phyloP scores from a whole-genome alignment of 257 asterid genomes.

The Solanum lycopersicoides region DNA sequence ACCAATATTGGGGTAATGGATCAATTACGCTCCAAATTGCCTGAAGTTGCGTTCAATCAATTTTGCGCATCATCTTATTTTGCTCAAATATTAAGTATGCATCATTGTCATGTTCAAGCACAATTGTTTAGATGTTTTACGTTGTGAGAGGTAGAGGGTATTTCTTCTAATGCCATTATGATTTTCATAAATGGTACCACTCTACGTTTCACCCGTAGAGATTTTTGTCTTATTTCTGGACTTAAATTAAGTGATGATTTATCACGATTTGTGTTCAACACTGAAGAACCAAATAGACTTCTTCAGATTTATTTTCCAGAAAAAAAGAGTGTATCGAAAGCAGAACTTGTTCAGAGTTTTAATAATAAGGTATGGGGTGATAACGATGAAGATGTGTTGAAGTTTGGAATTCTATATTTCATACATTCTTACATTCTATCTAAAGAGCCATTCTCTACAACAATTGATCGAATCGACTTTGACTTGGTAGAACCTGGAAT shows the following conservation, averaged over 20 bases:
- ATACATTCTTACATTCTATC: not conserved
- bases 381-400: not conserved
- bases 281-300: not conserved
- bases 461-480: not conserved
- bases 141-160: not conserved
- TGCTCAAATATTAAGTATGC: not conserved
- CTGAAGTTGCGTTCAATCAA: not conserved
- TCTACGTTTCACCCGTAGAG: not conserved
- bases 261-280: not conserved
- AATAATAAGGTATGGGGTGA: not conserved
- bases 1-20: not conserved
- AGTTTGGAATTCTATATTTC: not conserved
- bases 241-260: not conserved
- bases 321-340: not conserved
- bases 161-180: not conserved
- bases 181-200: not conserved
- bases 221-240: not conserved
- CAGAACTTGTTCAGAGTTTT: too few relatives aligned
- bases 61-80: not conserved
- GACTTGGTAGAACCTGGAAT: not conserved
- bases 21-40: too few relatives aligned
- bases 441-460: not conserved
- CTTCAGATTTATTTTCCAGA: not conserved
- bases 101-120: not conserved
- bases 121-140: not conserved